Percentiles rank a stretch among this genome's conserved stretches.
Conservation (phyloP, 306 rosid genomes). For the Prunus padus region DNA sequence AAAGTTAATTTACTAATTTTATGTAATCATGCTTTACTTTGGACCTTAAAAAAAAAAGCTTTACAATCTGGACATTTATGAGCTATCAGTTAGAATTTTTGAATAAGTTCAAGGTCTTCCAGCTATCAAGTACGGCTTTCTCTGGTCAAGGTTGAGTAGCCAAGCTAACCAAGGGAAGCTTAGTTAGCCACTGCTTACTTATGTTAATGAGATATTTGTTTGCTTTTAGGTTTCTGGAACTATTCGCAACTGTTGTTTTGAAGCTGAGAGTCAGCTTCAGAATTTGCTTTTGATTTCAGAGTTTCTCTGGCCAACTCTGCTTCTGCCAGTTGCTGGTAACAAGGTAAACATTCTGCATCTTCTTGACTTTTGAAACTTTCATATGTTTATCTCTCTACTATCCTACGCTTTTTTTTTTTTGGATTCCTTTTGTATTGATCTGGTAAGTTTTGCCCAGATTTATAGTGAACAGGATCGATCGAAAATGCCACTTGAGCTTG, state of each 20-base stretch:
- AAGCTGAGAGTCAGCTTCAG: conserved; percentile 77
- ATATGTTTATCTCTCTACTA: neutral
- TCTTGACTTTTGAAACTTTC: neutral
- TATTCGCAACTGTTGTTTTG: conserved; percentile 90
- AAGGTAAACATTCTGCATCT: conserved; percentile 47
- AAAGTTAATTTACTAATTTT: neutral
- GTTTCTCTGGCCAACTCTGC: conserved; percentile 97
- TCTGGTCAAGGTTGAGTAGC: conserved; percentile 3
- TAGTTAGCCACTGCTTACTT: conserved; percentile 12
- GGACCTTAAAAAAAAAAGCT: no score
- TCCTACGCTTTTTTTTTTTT: neutral
- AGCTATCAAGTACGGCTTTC: neutral
- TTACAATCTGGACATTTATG: neutral
- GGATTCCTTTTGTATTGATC: conserved; percentile 22
- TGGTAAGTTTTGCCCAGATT: conserved; percentile 44
- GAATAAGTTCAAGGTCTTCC: neutral
- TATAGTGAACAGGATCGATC: conserved; percentile 69
- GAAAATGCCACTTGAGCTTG: conserved; percentile 94
- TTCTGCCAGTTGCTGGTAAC: conserved; percentile 92
- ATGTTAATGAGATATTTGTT: conserved; percentile 20
- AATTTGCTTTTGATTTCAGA: conserved; percentile 87
- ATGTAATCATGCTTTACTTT: no score
- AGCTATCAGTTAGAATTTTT: neutral
- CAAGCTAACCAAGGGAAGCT: conserved; percentile 9
- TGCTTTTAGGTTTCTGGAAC: conserved; percentile 78